Evolutionary conservation across 1,139 yeast genomes (phyloP), one percentile per base, ranked within the genome.

Genomic region (Geotrichum macrosporum): DNA sequence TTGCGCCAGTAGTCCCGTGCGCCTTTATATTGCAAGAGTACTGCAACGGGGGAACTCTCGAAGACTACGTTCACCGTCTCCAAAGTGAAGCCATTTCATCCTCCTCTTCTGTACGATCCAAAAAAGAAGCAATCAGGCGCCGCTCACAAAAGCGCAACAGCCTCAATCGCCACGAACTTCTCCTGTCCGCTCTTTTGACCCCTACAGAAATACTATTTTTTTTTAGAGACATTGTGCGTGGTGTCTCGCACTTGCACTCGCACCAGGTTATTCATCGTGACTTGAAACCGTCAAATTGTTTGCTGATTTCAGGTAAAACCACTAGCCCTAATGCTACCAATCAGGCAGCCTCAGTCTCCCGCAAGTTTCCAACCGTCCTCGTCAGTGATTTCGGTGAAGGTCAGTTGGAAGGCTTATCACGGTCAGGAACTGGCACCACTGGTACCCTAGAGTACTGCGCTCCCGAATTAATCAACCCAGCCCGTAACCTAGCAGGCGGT

Each of bases 321-420:
- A 15, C 4, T 9, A 15, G 20, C 10, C 13, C 16, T 19, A 4
- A 51, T 31, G 56, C 56, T 0, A 65, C 62, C 1, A 55, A 67
- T 1, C 53, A 10, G 9, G 6, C 27, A 24, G 27, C 27, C 10
- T 10, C 27, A 24, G 9, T 10, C 9, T 10, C 9, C 27, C 6
- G 27, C 2, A 55, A 57, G 19, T 66, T 82, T 5, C 95, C 95
- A 0, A 76, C 75, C 19, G 77, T 85, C 0, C 71, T 86, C 16
- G 92, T 88, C 9, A 82, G 94, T 32, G 96, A 88, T 66, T 84
- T 88, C 63, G 96, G 96, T 1, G 96, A 88, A 62, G 86, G 94
- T 3, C 86, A 84, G 54, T 71, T 84, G 55, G 81, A 81, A 40
- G 87, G 84, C 1, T 71, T 74, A 21, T 60, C 62, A 41, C 64